Evolutionary conservation across 140 eudicot species (phyloP).

Genomic region (Senecio squalidus): DNA sequence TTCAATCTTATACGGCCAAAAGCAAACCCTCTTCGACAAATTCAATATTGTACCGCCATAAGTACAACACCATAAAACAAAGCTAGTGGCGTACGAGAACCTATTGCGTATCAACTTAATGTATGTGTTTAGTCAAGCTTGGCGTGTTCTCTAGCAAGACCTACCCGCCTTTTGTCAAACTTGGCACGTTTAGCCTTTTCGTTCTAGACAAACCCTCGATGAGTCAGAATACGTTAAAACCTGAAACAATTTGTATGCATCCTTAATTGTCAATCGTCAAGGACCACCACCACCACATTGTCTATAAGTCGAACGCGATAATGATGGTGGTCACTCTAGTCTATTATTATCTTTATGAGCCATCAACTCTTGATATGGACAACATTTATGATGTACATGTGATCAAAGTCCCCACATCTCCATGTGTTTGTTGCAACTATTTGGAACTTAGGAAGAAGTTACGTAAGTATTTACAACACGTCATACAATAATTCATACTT

Average conservation of each 20-base stretch:
- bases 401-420: constrained; percentile 5
- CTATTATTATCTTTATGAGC: background rate
- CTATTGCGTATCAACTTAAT: no score
- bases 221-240: background rate
- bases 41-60: no score
- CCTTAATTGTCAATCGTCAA: background rate
- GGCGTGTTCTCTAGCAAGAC: no score
- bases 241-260: constrained; percentile 2
- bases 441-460: no score
- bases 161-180: background rate
- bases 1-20: no score
- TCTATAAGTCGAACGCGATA: background rate
- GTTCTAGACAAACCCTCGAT: constrained; percentile 4
- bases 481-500: no score
- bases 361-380: background rate
- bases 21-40: no score
- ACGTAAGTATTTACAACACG: no score
- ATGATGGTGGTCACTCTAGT: constrained; percentile 3
- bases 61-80: no score
- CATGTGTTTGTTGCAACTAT: no score
- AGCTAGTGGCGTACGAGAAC: no score
- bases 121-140: no score
- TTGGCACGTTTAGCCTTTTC: background rate
- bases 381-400: constrained; percentile 8
- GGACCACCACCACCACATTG: constrained; percentile 23